A percentile compares a stretch with the other conserved stretches of the same genome.
phyloP scores from a whole-genome alignment of 192 early-diverging fungal species.

The Thamnidium elegans region DNA sequence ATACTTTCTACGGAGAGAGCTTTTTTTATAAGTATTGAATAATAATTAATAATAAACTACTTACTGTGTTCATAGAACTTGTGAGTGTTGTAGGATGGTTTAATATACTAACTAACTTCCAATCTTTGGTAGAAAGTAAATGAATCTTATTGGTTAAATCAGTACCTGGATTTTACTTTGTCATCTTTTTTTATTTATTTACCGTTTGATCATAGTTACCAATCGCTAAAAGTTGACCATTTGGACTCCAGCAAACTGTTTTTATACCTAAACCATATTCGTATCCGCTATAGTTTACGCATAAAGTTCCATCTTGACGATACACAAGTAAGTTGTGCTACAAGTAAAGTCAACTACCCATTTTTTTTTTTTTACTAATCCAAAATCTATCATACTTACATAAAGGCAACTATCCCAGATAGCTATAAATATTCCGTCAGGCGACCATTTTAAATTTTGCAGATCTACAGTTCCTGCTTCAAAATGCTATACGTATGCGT shows the following conservation, averaged over 20 bases:
- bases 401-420: conserved; percentile 70
- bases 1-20: too few relatives aligned
- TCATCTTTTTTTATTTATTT: background rate
- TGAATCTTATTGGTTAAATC: conserved; percentile 38
- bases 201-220: conserved; percentile 89
- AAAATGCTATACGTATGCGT: conserved; percentile 54
- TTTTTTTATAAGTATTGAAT: background rate
- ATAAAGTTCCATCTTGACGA: conserved; percentile 59
- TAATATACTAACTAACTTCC: conserved; percentile 65
- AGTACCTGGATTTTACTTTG: background rate
- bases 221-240: conserved; percentile 72
- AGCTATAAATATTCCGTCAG: conserved; percentile 75
- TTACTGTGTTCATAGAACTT: conserved; percentile 16
- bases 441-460: conserved; percentile 79
- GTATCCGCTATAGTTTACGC: conserved; percentile 46
- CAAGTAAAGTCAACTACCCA: too few relatives aligned
- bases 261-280: conserved; percentile 77
- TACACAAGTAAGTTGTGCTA: conserved; percentile 74
- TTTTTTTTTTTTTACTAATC: too few relatives aligned
- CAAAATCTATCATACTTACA: conserved; percentile 38
- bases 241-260: conserved; percentile 68
- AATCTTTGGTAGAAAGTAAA: conserved; percentile 68
- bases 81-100: conserved; percentile 48
- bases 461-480: conserved; percentile 67
- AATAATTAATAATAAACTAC: too few relatives aligned